Conservation (phyloP, 768 basidiomycete genomes). For the Hygrophorus russula region DNA sequence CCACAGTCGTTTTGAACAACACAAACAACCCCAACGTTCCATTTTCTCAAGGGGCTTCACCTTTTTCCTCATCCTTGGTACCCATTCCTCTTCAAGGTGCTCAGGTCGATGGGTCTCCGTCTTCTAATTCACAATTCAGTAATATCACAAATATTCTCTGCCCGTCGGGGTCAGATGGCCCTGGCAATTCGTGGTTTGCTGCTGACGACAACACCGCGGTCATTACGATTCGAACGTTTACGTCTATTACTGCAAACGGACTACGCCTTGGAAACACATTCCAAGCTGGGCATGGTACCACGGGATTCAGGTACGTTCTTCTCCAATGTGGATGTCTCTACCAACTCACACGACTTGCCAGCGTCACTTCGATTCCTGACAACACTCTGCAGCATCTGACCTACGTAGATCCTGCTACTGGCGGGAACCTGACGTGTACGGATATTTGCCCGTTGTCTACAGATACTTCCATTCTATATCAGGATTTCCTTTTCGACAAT, state of each 20-base stretch:
- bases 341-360: conserved; percentile 17
- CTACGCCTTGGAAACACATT: conserved; percentile 91
- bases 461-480: conserved; percentile 69
- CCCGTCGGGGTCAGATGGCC: conserved; percentile 70
- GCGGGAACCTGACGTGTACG: conserved; percentile 68
- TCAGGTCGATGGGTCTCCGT: conserved; percentile 47
- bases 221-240: conserved; percentile 69
- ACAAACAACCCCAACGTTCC: conserved; percentile 83
- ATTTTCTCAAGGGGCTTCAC: conserved; percentile 69
- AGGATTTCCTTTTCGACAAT: conserved; percentile 81
- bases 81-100: conserved; percentile 59
- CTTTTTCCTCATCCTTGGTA: conserved; percentile 84
- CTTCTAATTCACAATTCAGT: conserved; percentile 46
- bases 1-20: conserved; percentile 35
- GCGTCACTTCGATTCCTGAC: conserved; percentile 83
- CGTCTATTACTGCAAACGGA: conserved; percentile 64
- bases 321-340: neutral
- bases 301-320: conserved; percentile 65
- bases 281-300: conserved; percentile 68
- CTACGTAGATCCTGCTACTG: conserved; percentile 68
- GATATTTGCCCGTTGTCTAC: conserved; percentile 70
- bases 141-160: conserved; percentile 70
- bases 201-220: conserved; percentile 58
- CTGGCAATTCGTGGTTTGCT: conserved; percentile 79
- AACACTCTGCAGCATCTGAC: conserved; percentile 68